Evolutionary conservation across 129 eudicot species (phyloP), one percentile per base, ranked within the genome.

Genomic region (Chrysanthemum lavandulifolium): DNA sequence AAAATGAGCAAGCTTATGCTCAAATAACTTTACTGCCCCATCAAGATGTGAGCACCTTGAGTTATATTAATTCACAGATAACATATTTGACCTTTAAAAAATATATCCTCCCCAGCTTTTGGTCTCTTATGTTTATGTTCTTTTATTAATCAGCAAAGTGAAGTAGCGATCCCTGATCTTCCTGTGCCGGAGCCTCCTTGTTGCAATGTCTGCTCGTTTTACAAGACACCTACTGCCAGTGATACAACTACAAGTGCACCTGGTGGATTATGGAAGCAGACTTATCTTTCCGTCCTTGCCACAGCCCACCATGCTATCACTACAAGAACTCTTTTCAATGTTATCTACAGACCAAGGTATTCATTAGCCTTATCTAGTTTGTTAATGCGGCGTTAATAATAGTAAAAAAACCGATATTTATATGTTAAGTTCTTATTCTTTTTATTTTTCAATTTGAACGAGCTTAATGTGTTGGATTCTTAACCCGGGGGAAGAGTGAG

Each of bases 201-300:
- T 74, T 84, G 90, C 84, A 82, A 74, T 40, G 95, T 93, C 5
- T 90, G 79, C 80, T 87, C 96, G 15, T 84, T 89, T 76, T 93
- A 90, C 83, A 89, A 93, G 86, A 89, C 92, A 2, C 87, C 87
- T 7, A 87, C 95, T 43, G 96, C 92, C 21, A 84, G 90, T 33
- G 96, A 93, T 60, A 84, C 95, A 64, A 85, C 89, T 60, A 84
- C 95, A 64, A 85, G 90, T 83, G 89, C 96, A 51, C 95, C 85
- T 80, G 92, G 95, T 61, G 96, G 96, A 70, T 89, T 91, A 11
- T 84, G 96, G 73, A 84, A 88, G 82, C 79, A 80, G 60, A 91
- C 92, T 73, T 92, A 88, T 80, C 87, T 88, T 47, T 92, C 87
- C 25, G 89, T 91, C 57, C 97, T 91, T 68, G 91, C 97, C 15